A percentile compares a stretch with the other conserved stretches of the same genome.
Conservation (phyloP, 306 rosid species). For the Cucurbita moschata region DNA sequence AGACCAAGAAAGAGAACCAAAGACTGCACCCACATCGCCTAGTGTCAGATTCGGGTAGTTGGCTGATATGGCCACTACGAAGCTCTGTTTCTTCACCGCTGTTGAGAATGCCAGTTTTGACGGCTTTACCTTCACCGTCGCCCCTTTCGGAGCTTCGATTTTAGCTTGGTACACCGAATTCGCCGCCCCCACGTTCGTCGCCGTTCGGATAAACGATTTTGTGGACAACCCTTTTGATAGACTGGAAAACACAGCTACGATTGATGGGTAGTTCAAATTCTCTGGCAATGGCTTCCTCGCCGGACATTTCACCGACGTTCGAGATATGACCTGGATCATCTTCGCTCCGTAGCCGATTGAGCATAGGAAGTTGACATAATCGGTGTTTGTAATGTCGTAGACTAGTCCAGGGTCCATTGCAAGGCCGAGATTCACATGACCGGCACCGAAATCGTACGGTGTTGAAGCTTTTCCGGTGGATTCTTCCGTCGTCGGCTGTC, state of each 20-base stretch:
- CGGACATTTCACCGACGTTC: slow-evolving; percentile 36
- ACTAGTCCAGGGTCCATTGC: slow-evolving; percentile 86
- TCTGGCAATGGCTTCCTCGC: slow-evolving; percentile 39
- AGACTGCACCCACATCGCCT: slow-evolving; percentile 57
- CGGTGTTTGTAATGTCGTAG: slow-evolving; percentile 42
- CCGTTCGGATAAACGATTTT: slow-evolving; percentile 47
- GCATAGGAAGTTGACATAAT: slow-evolving; percentile 55
- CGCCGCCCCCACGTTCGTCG: slow-evolving; percentile 52
- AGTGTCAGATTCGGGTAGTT: slow-evolving; percentile 27
- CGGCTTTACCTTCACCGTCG: slow-evolving; percentile 58
- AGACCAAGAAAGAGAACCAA: slow-evolving; percentile 68
- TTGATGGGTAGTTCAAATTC: slow-evolving; percentile 70
- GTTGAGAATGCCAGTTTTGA: slow-evolving; percentile 39
- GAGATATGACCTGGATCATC: slow-evolving; percentile 61
- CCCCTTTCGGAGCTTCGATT: slow-evolving; percentile 47
- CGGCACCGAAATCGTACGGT: slow-evolving; percentile 67
- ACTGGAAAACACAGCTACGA: slow-evolving; percentile 38
- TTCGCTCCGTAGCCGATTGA: slow-evolving; percentile 41
- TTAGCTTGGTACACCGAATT: slow-evolving; percentile 36
- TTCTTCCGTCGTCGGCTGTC: slow-evolving; percentile 49
- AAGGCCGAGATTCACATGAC: slow-evolving; percentile 48
- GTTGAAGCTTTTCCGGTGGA: slow-evolving; percentile 51
- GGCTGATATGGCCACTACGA: slow-evolving; percentile 37
- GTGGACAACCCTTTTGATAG: slow-evolving; percentile 18
- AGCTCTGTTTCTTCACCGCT: slow-evolving; percentile 50